Base-by-base conservation (phyloP, 371 early-diverging fungal species). In the Mortierella sp. region DNA sequence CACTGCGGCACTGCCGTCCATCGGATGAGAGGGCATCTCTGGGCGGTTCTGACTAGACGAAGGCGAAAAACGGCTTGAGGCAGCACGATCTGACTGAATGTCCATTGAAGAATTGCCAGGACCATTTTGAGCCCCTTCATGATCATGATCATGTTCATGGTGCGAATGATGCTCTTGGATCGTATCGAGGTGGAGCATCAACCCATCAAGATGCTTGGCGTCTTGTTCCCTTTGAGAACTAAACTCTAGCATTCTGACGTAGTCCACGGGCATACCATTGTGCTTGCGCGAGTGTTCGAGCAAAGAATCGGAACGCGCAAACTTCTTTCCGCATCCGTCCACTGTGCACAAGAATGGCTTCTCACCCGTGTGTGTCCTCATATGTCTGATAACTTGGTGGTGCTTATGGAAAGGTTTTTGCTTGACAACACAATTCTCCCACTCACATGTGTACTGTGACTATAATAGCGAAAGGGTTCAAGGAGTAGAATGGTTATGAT, bases 331-430 rank as follows among this genome's bases (percentile, higher is more conserved):
- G 39, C 81, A 81, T 4, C 79, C 81, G 16, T 69, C 76, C 23
- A 74, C 71, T 1, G 54, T 62, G 55, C 81, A 81, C 43, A 64
- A 57, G 56, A 81, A 81, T 1, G 81, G 81, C 50, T 81, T 81
- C 60, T 81, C 81, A 26, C 81, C 80, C 18, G 80, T 80, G 54
- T 82, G 78, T 6, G 82, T 80, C 47, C 74, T 74, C 53, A 74
- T 82, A 41, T 82, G 82, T 4, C 62, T 46, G n/a, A 61, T 72
- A 13, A 64, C 76, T 30, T 76, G 76, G 39, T 76, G 76, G 52
- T 76, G 76, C 55, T 76, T 76, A 48, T 76, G 76, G 63, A 76
- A 76, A 1, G 76, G 76, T 51, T 76, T 76, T 55, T 76, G 70
- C 51, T 76, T 76, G 41, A 76, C 76, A 13, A 76, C 76, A 38